Evolutionary conservation across 1,139 yeast genomes (phyloP).

Genomic region (Hemisphaericaspora xylofermentans): DNA sequence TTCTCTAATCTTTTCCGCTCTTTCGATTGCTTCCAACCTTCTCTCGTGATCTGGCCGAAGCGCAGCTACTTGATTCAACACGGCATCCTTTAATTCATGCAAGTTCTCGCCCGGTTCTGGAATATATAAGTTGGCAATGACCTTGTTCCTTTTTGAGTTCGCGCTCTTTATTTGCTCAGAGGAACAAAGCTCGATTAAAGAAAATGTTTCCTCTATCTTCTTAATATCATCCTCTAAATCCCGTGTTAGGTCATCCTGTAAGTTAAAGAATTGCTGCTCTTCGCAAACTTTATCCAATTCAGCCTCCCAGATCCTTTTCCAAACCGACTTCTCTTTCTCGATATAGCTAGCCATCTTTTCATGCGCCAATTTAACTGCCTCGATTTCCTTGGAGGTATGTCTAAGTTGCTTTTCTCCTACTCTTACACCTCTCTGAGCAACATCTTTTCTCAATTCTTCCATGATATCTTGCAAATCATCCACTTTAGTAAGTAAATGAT

Average conservation of each 20-base stretch:
- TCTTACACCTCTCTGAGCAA: conserved; percentile 86
- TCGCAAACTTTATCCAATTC: conserved; percentile 89
- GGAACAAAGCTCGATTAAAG: conserved; percentile 77
- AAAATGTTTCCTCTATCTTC: conserved; percentile 79
- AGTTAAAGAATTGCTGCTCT: conserved; percentile 87
- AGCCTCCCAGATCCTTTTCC: conserved; percentile 92
- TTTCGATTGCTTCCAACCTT: conserved; percentile 82
- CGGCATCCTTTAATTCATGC: conserved; percentile 73
- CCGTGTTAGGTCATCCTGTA: conserved; percentile 81
- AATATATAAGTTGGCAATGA: conserved; percentile 42
- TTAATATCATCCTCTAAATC: conserved; percentile 80
- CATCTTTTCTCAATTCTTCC: conserved; percentile 88
- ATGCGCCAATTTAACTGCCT: conserved; percentile 53
- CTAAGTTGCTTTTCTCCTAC: conserved; percentile 75
- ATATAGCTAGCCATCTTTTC: conserved; percentile 61
- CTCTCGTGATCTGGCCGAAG: conserved; percentile 81
- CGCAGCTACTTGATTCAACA: conserved; percentile 75
- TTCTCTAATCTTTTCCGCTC: conserved; percentile 79
- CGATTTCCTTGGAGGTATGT: conserved; percentile 63
- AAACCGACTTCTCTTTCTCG: conserved; percentile 67
- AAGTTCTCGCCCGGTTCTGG: conserved; percentile 69
- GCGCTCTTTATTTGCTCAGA: conserved; percentile 62
- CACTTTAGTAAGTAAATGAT: conserved; percentile 68
- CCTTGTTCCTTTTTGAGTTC: conserved; percentile 31
- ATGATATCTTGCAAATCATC: conserved; percentile 92